Percentiles rank a stretch among this genome's conserved stretches.
phyloP scores from a whole-genome alignment of 169 alveolate species.

The Sarcocystis neurona region DNA sequence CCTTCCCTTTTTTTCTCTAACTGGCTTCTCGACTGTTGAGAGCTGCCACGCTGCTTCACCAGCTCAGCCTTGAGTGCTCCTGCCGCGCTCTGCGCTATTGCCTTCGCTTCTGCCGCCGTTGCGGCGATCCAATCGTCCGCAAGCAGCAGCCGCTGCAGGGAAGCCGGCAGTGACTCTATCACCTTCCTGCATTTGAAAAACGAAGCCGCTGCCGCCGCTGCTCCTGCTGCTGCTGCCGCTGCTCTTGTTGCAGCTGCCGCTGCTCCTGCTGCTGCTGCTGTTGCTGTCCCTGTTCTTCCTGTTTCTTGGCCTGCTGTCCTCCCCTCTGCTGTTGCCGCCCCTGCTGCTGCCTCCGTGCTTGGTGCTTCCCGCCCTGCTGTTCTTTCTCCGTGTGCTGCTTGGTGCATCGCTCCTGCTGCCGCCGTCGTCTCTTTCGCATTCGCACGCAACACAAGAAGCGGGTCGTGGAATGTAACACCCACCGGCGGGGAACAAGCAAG shows the following conservation, averaged over 20 bases:
- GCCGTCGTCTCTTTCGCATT: too few relatives aligned
- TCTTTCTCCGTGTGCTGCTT: too few relatives aligned
- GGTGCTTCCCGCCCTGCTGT: background rate
- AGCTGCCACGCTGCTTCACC: too few relatives aligned
- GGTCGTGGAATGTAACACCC: too few relatives aligned
- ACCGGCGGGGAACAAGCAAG: too few relatives aligned
- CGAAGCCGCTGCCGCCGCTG: background rate
- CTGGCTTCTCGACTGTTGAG: too few relatives aligned
- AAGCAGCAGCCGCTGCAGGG: background rate
- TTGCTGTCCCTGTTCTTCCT: background rate
- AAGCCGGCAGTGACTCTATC: background rate
- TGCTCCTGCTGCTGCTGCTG: background rate
- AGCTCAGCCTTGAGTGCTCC: too few relatives aligned
- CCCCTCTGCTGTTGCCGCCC: background rate
- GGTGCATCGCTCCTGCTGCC: too few relatives aligned
- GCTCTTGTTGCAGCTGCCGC: background rate
- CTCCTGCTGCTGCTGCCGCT: background rate
- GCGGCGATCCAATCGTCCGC: background rate
- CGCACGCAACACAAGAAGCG: too few relatives aligned
- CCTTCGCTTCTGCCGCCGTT: background rate
- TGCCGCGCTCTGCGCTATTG: background rate
- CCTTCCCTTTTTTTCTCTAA: too few relatives aligned
- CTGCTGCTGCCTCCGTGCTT: background rate
- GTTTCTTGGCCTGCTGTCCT: background rate
- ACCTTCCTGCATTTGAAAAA: too few relatives aligned